Base-by-base conservation (phyloP, 495 filamentous ascomycete species). In the Tuber magnatum region DNA sequence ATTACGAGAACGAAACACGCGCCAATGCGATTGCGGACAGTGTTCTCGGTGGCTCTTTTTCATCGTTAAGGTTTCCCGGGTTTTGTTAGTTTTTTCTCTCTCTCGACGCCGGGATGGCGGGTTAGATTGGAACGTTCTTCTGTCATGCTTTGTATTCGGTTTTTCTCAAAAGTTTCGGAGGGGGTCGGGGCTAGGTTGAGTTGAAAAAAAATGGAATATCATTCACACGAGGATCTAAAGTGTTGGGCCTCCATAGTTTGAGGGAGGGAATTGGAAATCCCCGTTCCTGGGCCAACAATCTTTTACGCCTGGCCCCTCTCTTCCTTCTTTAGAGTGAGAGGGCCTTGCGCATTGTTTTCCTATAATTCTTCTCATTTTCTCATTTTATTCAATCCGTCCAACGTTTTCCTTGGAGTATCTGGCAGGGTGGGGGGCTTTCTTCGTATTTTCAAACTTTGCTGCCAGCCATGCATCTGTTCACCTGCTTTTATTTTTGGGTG, bases 391-490 rank as follows among this genome's bases (percentile, higher is more conserved):
- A 61, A 32, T 65, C 56, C 56, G 28, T 18, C 35, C 56, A 65
- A 35, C 56, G 28, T 65, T 65, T 56, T 65, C 56, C 56, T 65
- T 65, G 56, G 56, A 65, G 56, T 65, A 65, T 65, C 56, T 65
- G 56, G 56, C 56, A 65, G 28, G 56, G 16, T 65, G n/a, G 56
- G 69, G 69, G 69, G 24, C 28, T 71, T 51, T 38, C n/a, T 39
- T 56, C 70, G 71, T 71, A 43, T 65, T 74, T 74, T 76, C 69
- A 65, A 79, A 42, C 35, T 70, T 80, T 41, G 65, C 70, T 70
- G 75, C 74, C 71, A 73, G 75, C 73, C 75, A 80, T 76, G 43
- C 70, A 77, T 70, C 72, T 65, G 56, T 32, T 65, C 14, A 71
- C 72, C n/a, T 6, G 10, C 69, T 80, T n/a, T 73, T 44, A n/a